Conservation (phyloP, 495 filamentous ascomycete genomes). For the Amniculicola lignicola region DNA sequence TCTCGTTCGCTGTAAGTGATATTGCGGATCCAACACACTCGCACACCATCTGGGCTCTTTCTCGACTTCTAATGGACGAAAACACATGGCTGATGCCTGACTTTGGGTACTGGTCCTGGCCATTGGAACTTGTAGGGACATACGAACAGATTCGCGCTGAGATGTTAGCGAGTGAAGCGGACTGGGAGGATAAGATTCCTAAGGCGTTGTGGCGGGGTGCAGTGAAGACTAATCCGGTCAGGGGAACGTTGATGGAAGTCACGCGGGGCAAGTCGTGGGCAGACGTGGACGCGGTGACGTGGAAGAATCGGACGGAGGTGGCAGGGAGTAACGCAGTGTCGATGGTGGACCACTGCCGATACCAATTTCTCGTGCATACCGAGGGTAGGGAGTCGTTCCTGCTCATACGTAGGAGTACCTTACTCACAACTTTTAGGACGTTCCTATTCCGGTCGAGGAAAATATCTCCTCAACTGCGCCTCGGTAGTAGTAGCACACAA, state of each 20-base stretch:
- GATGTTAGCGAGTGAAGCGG: conserved; percentile 12
- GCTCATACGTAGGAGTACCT: neutral
- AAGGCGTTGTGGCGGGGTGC: conserved; percentile 36
- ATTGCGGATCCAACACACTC: neutral
- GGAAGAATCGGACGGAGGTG: conserved; percentile 23
- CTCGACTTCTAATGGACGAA: conserved; percentile 21
- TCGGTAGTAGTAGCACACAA: conserved; percentile 32
- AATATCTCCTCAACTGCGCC: conserved; percentile 37
- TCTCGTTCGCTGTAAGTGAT: neutral
- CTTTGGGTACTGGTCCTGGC: conserved; percentile 37
- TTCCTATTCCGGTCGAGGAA: conserved; percentile 34
- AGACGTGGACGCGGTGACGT: conserved; percentile 32
- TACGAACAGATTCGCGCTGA: conserved; percentile 20
- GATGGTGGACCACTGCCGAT: conserved; percentile 35
- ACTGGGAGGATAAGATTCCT: conserved; percentile 25
- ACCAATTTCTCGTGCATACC: conserved; percentile 34
- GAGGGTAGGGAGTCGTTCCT: conserved; percentile 28
- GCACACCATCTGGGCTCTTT: conserved; percentile 27
- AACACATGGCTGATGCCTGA: conserved; percentile 39
- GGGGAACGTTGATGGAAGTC: conserved; percentile 20
- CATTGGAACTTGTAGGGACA: conserved; percentile 14
- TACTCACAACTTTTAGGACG: neutral
- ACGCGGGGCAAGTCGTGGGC: conserved; percentile 30
- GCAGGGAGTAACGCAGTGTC: neutral
- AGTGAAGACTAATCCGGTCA: conserved; percentile 5